Conservation (phyloP, 495 filamentous ascomycete genomes). For the Penicillium canariense region DNA sequence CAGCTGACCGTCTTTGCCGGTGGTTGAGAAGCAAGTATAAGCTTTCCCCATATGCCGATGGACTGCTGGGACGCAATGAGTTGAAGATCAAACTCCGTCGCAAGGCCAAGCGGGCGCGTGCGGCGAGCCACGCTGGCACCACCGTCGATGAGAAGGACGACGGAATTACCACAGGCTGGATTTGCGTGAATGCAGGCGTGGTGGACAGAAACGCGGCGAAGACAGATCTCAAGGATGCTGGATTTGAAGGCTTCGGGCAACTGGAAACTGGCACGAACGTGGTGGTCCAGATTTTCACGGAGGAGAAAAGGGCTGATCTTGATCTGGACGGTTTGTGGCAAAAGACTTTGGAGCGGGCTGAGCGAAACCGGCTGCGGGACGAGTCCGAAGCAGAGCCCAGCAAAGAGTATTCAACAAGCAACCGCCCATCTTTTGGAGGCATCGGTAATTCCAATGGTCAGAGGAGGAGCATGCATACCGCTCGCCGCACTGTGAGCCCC, state of each 20-base stretch:
- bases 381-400: background rate
- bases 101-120: conserved; percentile 72
- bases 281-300: conserved; percentile 88
- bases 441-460: conserved; percentile 16
- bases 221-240: conserved; percentile 36
- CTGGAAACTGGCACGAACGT: conserved; percentile 56
- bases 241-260: conserved; percentile 74
- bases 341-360: conserved; percentile 44
- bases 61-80: conserved; percentile 84
- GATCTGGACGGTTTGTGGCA: conserved; percentile 82
- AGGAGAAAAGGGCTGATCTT: conserved; percentile 77
- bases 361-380: conserved; percentile 32
- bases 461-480: conserved; percentile 23
- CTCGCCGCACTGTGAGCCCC: background rate
- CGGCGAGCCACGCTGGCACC: conserved; percentile 60
- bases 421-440: conserved; percentile 16
- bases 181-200: conserved; percentile 84
- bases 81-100: conserved; percentile 81
- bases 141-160: conserved; percentile 60
- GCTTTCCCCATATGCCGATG: conserved; percentile 75
- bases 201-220: conserved; percentile 52
- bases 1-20: conserved; percentile 81
- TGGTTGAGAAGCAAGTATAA: conserved; percentile 75
- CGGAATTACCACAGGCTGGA: conserved; percentile 88
- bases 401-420: conserved; percentile 18